Conservation (phyloP, 139 green algal genomes). For the Picochlorum costavermella region DNA sequence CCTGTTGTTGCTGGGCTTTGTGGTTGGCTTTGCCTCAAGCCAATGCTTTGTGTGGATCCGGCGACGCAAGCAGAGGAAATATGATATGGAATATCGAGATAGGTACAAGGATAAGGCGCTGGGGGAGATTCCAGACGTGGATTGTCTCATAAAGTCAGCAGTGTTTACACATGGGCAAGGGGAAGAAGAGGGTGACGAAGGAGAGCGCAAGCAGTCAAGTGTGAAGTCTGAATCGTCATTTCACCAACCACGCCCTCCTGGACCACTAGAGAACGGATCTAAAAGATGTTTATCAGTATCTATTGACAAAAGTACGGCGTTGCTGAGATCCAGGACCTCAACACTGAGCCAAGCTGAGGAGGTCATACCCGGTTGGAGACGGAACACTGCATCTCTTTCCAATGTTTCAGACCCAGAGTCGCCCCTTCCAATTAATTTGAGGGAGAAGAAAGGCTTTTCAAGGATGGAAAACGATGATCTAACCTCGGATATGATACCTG, state of each 20-base stretch:
- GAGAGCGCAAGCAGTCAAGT: neutral
- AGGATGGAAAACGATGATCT: too few species aligned
- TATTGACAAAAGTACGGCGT: neutral
- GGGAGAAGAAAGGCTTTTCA: neutral
- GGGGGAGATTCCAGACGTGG: neutral
- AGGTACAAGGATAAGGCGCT: neutral
- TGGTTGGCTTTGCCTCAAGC: neutral
- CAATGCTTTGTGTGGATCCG: neutral
- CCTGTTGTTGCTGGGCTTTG: neutral
- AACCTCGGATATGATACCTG: too few species aligned
- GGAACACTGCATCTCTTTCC: neutral
- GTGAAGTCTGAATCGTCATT: too few species aligned
- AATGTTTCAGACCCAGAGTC: neutral
- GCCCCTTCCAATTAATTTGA: neutral
- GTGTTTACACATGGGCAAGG: neutral
- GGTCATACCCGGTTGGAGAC: neutral
- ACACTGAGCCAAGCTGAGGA: too few species aligned
- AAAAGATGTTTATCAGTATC: neutral
- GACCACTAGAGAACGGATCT: neutral
- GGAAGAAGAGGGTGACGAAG: neutral
- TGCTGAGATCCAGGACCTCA: neutral
- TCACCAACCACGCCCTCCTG: neutral
- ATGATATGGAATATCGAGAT: constrained; percentile 3
- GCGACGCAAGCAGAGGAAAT: neutral
- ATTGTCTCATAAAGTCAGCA: constrained; percentile 5